Percentiles rank a stretch among this genome's conserved stretches.
Evolutionary conservation across 2,329 filamentous ascomycete species (phyloP).

Genomic region (Neospermospora avenae): DNA sequence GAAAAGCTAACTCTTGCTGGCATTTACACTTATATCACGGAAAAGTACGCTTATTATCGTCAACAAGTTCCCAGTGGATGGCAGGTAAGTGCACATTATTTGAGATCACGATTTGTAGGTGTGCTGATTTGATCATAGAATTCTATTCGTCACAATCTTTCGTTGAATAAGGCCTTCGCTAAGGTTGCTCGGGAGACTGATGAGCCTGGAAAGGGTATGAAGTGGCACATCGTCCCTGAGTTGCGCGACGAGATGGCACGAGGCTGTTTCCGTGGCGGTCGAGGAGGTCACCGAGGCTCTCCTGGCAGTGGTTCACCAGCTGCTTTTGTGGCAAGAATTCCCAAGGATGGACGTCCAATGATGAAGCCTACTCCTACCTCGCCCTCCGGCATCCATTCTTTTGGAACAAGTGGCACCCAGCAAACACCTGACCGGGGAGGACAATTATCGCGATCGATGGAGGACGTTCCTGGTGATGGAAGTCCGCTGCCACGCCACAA

Average conservation of each 20-base stretch:
- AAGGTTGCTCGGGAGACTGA: slow-evolving; percentile 91
- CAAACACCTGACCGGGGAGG: slow-evolving; percentile 55
- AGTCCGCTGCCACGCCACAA: slow-evolving; percentile 60
- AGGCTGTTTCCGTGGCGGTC: slow-evolving; percentile 49
- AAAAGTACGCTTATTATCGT: slow-evolving; percentile 90
- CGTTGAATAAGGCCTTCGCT: slow-evolving; percentile 89
- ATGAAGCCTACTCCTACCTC: slow-evolving; percentile 53
- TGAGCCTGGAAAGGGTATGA: slow-evolving; percentile 98
- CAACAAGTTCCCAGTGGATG: slow-evolving; percentile 73
- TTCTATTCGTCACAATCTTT: slow-evolving; percentile 94
- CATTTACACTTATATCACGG: slow-evolving; percentile 92
- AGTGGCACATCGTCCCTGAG: slow-evolving; percentile 90
- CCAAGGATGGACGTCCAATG: slow-evolving; percentile 53
- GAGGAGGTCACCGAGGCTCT: slow-evolving; percentile 63
- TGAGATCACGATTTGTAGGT: background rate
- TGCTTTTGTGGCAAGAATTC: slow-evolving; percentile 27
- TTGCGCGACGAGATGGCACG: slow-evolving; percentile 81
- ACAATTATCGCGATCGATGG: slow-evolving; percentile 32
- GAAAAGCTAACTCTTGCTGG: slow-evolving; percentile 87
- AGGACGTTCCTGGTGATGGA: slow-evolving; percentile 44
- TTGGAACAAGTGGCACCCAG: slow-evolving; percentile 43
- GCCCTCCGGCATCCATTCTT: slow-evolving; percentile 48
- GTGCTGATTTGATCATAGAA: slow-evolving; percentile 52
- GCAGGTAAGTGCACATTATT: slow-evolving; percentile 63
- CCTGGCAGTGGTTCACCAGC: slow-evolving; percentile 58